Evolutionary conservation across 2,329 filamentous ascomycete species (phyloP).

Genomic region (Paecilomyces sp.): DNA sequence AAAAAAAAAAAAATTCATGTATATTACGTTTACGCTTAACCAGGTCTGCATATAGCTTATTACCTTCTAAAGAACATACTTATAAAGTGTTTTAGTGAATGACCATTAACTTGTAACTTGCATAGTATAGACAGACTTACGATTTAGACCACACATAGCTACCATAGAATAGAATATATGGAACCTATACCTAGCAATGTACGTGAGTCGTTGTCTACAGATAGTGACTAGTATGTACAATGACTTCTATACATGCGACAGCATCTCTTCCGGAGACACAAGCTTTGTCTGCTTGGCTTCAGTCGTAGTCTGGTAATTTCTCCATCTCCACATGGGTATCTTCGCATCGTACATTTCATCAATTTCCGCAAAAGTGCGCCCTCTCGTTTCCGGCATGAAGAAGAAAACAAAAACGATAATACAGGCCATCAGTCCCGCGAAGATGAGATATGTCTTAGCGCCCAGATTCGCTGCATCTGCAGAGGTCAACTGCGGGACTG

Average conservation of each 20-base stretch:
- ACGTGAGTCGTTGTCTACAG: no score
- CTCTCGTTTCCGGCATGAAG: constrained; percentile 23
- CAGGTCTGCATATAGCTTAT: no score
- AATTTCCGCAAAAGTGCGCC: constrained; percentile 24
- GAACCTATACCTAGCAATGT: no score
- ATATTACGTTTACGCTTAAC: no score
- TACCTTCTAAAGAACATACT: no score
- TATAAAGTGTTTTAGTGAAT: no score
- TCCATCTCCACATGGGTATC: constrained; percentile 26
- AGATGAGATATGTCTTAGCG: constrained; percentile 27
- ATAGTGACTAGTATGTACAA: no score
- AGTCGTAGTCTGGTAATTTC: constrained; percentile 18
- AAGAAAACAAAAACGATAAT: constrained; percentile 22
- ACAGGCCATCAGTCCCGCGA: constrained; percentile 23
- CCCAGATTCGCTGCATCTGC: constrained; percentile 25
- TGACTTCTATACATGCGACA: background rate
- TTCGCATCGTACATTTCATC: constrained; percentile 27
- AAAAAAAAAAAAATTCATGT: no score
- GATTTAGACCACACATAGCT: no score
- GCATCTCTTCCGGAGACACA: background rate
- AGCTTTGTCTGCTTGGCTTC: constrained; percentile 8
- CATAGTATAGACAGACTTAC: no score
- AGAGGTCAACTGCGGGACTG: constrained; percentile 27
- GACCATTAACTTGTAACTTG: no score
- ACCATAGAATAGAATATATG: no score